Percentiles rank a stretch among this genome's conserved stretches.
phyloP scores from a whole-genome alignment of 2,329 filamentous ascomycete genomes.

The Penicillium sp. region DNA sequence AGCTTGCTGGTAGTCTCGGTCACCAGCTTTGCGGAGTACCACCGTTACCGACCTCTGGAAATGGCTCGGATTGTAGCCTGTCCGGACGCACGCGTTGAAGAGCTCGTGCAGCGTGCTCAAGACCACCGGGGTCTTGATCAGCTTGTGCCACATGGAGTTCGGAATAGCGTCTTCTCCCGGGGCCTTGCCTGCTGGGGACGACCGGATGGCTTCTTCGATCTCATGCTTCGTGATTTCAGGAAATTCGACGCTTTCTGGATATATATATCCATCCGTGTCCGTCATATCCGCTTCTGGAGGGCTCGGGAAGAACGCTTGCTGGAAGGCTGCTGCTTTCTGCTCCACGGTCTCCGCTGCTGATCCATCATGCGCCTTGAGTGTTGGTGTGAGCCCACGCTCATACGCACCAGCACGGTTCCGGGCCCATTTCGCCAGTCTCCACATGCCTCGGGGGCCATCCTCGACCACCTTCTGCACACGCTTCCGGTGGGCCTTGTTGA shows the following conservation, averaged over 20 bases:
- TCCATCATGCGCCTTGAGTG: not conserved
- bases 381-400: not conserved
- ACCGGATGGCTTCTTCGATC: not conserved
- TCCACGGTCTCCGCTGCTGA: not conserved
- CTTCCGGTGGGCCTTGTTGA: not conserved
- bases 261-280: not conserved
- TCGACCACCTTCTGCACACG: not conserved
- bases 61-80: not conserved
- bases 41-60: slow-evolving; percentile 1
- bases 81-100: not conserved
- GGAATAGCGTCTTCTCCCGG: not conserved
- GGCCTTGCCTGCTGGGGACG: not conserved
- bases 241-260: not conserved
- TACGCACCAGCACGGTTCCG: not conserved
- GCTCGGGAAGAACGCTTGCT: not conserved
- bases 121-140: not conserved
- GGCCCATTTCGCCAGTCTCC: not conserved
- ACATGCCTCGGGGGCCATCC: not conserved
- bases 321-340: not conserved
- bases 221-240: not conserved
- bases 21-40: not conserved
- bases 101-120: not conserved
- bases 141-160: not conserved
- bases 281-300: not conserved
- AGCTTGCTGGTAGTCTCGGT: slow-evolving; percentile 2